Evolutionary conservation across 345 rosid genomes (phyloP), one percentile per base, ranked within the genome.

Genomic region (Bruguiera gymnorhiza): DNA sequence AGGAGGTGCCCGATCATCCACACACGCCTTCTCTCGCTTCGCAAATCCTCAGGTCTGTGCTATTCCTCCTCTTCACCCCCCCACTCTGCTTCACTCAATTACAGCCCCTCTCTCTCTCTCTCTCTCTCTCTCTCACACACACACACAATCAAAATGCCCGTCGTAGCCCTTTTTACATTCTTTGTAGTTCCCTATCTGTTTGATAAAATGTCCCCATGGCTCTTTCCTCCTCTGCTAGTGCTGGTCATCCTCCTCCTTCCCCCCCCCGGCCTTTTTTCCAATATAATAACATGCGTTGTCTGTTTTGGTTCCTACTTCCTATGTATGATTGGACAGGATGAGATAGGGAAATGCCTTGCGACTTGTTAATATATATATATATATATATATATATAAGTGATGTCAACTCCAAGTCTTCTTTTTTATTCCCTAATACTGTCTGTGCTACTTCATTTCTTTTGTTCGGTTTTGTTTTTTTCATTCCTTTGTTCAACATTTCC

Each of bases 21-120:
- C 30, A 2, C 60, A 27, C 60, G 60, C 31, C 50, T 24, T 66
- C 60, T 78, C 88, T 66, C 76, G 65, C 66, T 57, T 79, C 81
- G 74, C 76, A 65, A 88, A 78, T 71, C 84, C 82, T 69, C 81
- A 70, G 92, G 96, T 87, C 63, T 31, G 13, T 20, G 2, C 60
- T 20, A 43, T 54, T 20, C 67, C 19, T 1, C 10, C 15, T 2
- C 1, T 7, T 30, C 3, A 32, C 32, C 9, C 1, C 19, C 8
- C 65, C n/a, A 67, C 29, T 52, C 3, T 64, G 1, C 8, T 23
- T 18, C 30, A 20, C 52, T 34, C 3, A 3, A 24, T 62, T 64
- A 51, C 31, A 24, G 24, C 13, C 13, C 36, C 52, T 11, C 20
- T 4, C 10, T 10, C 1, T 30, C 24, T 24, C 43, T 34, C 26